Evolutionary conservation across 78 protist genomes (phyloP), one percentile per base, ranked within the genome.

Genomic region (Tieghemostelium lacteum): DNA sequence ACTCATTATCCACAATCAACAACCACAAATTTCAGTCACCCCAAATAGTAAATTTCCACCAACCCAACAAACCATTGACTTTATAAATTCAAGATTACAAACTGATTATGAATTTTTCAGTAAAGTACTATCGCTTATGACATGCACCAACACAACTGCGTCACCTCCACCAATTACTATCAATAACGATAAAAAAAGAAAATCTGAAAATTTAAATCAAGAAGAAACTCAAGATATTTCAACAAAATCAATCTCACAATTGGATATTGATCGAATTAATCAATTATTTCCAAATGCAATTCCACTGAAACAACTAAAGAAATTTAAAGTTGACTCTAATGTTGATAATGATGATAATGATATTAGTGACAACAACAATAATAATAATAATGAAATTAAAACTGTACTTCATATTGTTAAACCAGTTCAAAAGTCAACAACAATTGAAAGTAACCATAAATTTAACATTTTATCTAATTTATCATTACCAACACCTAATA

Each of bases 41-140:
- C 63, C 17, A 57, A 57, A 57, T 57, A 10, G 6, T 45, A 45
- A 45, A 45, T 45, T 14, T 45, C 74, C 74, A n/a, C 71, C 71
- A 31, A 6, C 55, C 5, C 10, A 40, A 3, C 61, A 67, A 45
- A 7, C 5, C 26, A 67, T 67, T 45, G 74, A 22, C n/a, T 20
- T 20, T n/a, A 67, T 67, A 10, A 19, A 4, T 7, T 39, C 33
- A 31, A 34, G 28, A 6, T 12, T 67, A 31, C 3, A 19, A 19
- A 22, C 58, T 12, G 34, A 8, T 19, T 54, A 45, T 24, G 55
- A 67, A 8, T 67, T 67, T 24, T 67, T 39, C 24, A 19, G 10
- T 7, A 67, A 40, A 7, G 54, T 67, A 24, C 29, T 67, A 39
- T 22, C 33, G 4, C 74, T 67, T 3, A 67, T 67, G 74, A 45